A percentile compares a stretch with the other conserved stretches of the same genome.
phyloP scores from a whole-genome alignment of 2,329 filamentous ascomycete species.

The Exophiala sp. region DNA sequence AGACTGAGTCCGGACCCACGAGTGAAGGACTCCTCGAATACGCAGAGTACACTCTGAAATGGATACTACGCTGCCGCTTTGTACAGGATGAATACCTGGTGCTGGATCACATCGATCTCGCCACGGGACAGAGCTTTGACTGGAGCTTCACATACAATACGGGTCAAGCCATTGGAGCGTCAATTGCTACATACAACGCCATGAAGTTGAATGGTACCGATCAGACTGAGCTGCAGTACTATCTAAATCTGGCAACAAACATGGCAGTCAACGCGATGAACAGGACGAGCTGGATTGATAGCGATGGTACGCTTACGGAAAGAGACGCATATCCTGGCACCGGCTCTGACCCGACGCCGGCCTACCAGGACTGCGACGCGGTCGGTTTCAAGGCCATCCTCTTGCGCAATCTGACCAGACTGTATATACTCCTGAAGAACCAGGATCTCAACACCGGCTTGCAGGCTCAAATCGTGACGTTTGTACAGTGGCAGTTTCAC shows the following conservation, averaged over 20 bases:
- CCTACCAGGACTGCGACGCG: conserved; percentile 18
- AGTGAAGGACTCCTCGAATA: conserved; percentile 1
- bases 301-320: conserved; percentile 18
- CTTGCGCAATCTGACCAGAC: conserved; percentile 18
- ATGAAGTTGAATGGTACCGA: conserved; percentile 1
- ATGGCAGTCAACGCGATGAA: conserved; percentile 18
- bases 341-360: neutral
- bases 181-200: conserved; percentile 15
- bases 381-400: conserved; percentile 24
- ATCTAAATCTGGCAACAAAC: conserved; percentile 15
- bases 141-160: conserved; percentile 26
- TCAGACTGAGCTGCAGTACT: neutral
- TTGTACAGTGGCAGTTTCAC: conserved; percentile 14
- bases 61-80: conserved; percentile 17
- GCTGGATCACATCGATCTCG: conserved; percentile 19
- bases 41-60: conserved; percentile 12
- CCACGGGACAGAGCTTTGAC: conserved; percentile 7
- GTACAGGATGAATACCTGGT: conserved; percentile 9
- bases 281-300: conserved; percentile 19
- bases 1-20: neutral
- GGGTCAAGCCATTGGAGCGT: conserved; percentile 21
- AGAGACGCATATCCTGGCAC: conserved; percentile 16
- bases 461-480: conserved; percentile 7
- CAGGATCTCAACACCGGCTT: conserved; percentile 4
- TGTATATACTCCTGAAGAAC: conserved; percentile 9